A percentile compares a stretch with the other conserved stretches of the same genome.
Evolutionary conservation across 2,329 filamentous ascomycete genomes (phyloP).

Genomic region (Fusarium denticulatum): DNA sequence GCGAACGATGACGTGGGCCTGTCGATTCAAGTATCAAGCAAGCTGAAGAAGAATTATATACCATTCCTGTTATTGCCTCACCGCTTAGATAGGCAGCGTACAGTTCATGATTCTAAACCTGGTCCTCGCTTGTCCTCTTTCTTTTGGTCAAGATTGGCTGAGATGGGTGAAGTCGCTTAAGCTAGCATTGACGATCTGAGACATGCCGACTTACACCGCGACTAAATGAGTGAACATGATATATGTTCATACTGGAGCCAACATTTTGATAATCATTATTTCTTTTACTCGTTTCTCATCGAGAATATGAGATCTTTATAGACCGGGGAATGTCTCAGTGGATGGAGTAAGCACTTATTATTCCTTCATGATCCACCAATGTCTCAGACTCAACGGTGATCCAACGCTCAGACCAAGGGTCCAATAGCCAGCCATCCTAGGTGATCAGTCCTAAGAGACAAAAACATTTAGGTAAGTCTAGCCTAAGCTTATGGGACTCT

Average conservation of each 20-base stretch:
- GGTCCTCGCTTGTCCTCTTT: background rate
- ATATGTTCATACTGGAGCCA: too few relatives aligned
- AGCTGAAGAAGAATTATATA: background rate
- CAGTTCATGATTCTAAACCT: background rate
- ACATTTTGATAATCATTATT: background rate
- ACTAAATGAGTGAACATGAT: background rate
- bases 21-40: background rate
- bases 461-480: background rate
- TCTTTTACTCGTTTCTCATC: too few relatives aligned
- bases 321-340: background rate
- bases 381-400: background rate
- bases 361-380: background rate
- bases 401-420: slow-evolving; percentile 20
- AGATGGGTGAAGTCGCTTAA: background rate
- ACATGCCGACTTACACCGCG: slow-evolving; percentile 14
- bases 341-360: background rate
- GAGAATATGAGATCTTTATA: too few relatives aligned
- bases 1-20: slow-evolving; percentile 42
- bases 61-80: background rate
- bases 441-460: too few relatives aligned
- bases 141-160: background rate
- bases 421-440: background rate
- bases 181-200: background rate
- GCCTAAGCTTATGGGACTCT: background rate
- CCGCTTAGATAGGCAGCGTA: background rate